Percentiles rank a stretch among this genome's conserved stretches.
These are phyloP conservation scores for Ceratocystis eucalypticola DNA, from an alignment of 2,329 filamentous ascomycete species.

Conservation along the genomic window DNA sequence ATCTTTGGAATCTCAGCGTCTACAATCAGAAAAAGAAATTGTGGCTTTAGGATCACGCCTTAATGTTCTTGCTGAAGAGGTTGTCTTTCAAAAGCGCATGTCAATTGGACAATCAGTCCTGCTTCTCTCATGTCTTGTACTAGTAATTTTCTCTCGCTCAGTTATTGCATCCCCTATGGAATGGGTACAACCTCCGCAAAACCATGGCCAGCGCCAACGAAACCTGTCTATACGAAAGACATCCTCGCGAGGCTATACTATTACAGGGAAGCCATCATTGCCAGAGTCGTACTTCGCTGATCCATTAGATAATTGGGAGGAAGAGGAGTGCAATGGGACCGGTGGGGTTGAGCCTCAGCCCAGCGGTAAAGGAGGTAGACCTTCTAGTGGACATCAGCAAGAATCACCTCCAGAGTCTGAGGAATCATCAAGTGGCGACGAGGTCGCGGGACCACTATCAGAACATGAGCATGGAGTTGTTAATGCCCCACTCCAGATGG, in stretches of 20 bases:
- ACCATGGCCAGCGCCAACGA: neutral
- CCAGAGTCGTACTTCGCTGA: neutral
- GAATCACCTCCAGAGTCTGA: conserved; percentile 9
- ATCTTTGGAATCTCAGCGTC: conserved; percentile 75
- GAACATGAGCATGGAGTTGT: neutral
- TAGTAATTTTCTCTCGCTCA: conserved; percentile 64
- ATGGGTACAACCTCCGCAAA: conserved; percentile 1
- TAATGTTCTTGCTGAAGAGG: conserved; percentile 83
- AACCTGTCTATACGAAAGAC: neutral
- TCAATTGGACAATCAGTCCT: conserved; percentile 82
- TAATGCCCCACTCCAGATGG: neutral
- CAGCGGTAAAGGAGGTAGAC: neutral
- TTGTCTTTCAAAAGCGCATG: conserved; percentile 78
- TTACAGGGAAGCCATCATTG: neutral
- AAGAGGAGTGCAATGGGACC: neutral
- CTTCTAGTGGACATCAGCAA: neutral
- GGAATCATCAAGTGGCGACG: neutral
- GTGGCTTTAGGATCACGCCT: conserved; percentile 68
- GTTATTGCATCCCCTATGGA: conserved; percentile 15
- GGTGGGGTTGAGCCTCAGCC: neutral
- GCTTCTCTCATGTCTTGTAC: conserved; percentile 68
- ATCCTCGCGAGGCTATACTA: neutral
- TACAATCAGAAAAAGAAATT: conserved; percentile 71
- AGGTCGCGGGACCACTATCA: neutral
- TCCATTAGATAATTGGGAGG: neutral